Conservation (phyloP, 352 stramenopile genomes). For the Paralagenidium karlingii region DNA sequence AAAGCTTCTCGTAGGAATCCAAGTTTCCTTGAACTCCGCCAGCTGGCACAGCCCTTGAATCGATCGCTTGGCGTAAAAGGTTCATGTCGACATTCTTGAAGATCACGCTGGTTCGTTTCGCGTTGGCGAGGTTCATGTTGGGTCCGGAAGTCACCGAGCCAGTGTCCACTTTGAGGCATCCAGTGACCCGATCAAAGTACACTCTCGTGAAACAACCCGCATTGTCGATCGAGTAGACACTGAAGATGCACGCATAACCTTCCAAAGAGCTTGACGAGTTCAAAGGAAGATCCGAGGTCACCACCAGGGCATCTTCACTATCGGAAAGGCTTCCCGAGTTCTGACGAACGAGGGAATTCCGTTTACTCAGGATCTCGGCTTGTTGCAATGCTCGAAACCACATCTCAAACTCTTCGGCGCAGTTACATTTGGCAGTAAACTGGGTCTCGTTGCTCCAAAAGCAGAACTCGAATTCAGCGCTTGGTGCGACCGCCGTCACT, state of each 20-base stretch:
- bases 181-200: constrained; percentile 62
- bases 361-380: constrained; percentile 21
- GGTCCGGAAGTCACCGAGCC: constrained; percentile 27
- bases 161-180: constrained; percentile 51
- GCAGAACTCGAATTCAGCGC: constrained; percentile 20
- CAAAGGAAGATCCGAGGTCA: too few species aligned
- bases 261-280: too few species aligned
- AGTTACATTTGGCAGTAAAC: constrained; percentile 17
- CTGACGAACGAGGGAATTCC: too few species aligned
- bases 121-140: constrained; percentile 39
- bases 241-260: constrained; percentile 50
- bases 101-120: constrained; percentile 31
- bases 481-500: constrained; percentile 22
- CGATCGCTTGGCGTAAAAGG: constrained; percentile 21
- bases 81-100: constrained; percentile 57
- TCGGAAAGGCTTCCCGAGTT: too few species aligned
- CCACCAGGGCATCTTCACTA: too few species aligned
- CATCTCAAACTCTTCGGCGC: constrained; percentile 22
- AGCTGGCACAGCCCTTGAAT: too few species aligned
- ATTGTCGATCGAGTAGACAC: constrained; percentile 53
- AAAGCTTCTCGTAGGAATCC: constrained; percentile 14
- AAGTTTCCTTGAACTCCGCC: too few species aligned
- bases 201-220: constrained; percentile 48
- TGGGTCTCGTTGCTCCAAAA: constrained; percentile 28
- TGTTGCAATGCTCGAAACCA: constrained; percentile 50